Evolutionary conservation across 2,329 filamentous ascomycete genomes (phyloP).

Genomic region (Pezicula carpinea): DNA sequence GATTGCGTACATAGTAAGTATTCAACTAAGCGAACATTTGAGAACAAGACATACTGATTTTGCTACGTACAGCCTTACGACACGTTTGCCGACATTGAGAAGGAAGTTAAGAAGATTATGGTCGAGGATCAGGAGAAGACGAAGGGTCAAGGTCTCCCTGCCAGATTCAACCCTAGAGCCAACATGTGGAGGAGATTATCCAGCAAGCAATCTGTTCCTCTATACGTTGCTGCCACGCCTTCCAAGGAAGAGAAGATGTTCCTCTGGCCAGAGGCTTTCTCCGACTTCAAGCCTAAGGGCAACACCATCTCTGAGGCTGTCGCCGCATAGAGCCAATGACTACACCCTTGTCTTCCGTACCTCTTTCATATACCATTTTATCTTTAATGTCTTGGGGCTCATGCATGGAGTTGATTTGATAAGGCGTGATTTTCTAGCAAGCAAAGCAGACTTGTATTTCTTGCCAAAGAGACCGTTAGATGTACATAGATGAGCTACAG

Average conservation of each 20-base stretch:
- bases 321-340: slow-evolving; percentile 10
- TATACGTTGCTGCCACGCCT: slow-evolving; percentile 46
- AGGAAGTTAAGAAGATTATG: slow-evolving; percentile 52
- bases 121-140: slow-evolving; percentile 58
- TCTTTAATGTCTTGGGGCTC: too few species aligned
- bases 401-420: too few species aligned
- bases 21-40: too few species aligned
- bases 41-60: too few species aligned
- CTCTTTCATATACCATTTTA: neutral
- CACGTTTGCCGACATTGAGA: slow-evolving; percentile 62
- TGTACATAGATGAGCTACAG: too few species aligned
- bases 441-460: too few species aligned
- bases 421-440: too few species aligned
- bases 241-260: slow-evolving; percentile 56
- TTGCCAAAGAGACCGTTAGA: too few species aligned
- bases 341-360: neutral
- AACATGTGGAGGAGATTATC: slow-evolving; percentile 63
- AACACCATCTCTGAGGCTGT: slow-evolving; percentile 15
- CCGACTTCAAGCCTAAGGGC: slow-evolving; percentile 30
- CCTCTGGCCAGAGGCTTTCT: slow-evolving; percentile 56
- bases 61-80: slow-evolving; percentile 45
- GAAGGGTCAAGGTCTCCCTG: slow-evolving; percentile 52
- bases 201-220: slow-evolving; percentile 50
- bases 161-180: slow-evolving; percentile 61
- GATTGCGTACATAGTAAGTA: slow-evolving; percentile 45